These are phyloP conservation scores for Pistacia vera DNA, from an alignment of 345 rosid genomes.

Conservation along the genomic window DNA sequence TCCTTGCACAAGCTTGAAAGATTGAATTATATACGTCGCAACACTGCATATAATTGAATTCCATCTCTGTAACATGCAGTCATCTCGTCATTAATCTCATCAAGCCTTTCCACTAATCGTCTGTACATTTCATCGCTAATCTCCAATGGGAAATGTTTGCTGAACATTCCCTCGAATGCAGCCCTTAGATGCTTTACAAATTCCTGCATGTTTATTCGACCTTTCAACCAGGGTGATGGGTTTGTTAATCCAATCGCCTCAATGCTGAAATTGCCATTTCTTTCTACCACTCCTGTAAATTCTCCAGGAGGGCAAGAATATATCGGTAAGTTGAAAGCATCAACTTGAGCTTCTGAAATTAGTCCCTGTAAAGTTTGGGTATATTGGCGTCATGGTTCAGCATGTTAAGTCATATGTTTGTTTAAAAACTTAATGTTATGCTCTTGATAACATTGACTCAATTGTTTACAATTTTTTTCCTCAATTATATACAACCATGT, in stretches of 20 bases:
- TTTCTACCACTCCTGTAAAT: constrained; percentile 29
- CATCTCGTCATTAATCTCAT: constrained; percentile 30
- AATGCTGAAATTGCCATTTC: constrained; percentile 41
- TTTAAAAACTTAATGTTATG: too few relatives aligned
- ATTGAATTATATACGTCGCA: constrained; percentile 28
- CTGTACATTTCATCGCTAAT: constrained; percentile 34
- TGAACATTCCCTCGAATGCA: constrained; percentile 56
- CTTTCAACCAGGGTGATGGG: constrained; percentile 45
- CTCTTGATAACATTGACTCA: too few relatives aligned
- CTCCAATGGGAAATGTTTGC: constrained; percentile 26
- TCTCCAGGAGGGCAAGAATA: constrained; percentile 53
- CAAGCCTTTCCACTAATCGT: constrained; percentile 30
- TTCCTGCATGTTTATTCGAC: constrained; percentile 33
- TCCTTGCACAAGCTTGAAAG: neutral
- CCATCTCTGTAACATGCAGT: constrained; percentile 42
- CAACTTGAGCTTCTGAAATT: constrained; percentile 41
- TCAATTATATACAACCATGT: too few relatives aligned
- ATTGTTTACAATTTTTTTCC: too few relatives aligned
- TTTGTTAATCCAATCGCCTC: constrained; percentile 40
- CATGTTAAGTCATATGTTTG: too few relatives aligned
- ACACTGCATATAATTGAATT: constrained; percentile 35
- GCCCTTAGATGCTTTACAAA: constrained; percentile 49
- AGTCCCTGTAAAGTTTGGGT: constrained; percentile 34
- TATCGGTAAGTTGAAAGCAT: constrained; percentile 54
- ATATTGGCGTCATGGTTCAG: neutral